Evolutionary conservation across 305 asterid species (phyloP).

Genomic region (Solanum hybrid): DNA sequence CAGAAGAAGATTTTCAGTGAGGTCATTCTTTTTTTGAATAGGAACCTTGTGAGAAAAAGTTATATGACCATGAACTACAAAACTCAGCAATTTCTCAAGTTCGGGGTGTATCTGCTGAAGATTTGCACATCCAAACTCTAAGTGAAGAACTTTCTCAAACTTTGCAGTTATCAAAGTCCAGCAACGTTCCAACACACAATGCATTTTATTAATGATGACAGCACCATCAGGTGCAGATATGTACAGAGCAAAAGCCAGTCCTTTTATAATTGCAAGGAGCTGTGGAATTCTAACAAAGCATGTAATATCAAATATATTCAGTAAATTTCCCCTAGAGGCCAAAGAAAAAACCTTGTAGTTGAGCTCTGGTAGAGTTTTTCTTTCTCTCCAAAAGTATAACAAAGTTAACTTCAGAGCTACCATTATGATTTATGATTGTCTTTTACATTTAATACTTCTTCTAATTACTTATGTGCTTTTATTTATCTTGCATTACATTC

Average conservation of each 20-base stretch:
- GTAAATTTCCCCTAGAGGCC: background rate
- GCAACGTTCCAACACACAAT: background rate
- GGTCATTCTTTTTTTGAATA: background rate
- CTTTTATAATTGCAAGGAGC: background rate
- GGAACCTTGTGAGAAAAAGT: background rate
- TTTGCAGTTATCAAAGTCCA: background rate
- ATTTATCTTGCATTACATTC: background rate
- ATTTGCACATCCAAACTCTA: background rate
- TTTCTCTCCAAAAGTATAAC: background rate
- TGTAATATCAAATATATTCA: background rate
- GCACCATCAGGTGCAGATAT: background rate
- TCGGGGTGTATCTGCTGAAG: background rate
- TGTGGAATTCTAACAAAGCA: background rate
- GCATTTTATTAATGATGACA: background rate
- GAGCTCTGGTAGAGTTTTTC: background rate
- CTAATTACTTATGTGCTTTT: background rate
- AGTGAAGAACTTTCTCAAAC: background rate
- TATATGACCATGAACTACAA: background rate
- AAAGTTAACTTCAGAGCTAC: background rate
- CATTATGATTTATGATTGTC: background rate
- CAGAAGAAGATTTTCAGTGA: background rate
- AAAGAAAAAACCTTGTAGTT: background rate
- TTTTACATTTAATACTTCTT: background rate
- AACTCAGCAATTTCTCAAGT: background rate
- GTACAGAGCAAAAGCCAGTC: background rate